Percentiles rank a stretch among this genome's conserved stretches.
These are phyloP conservation scores for Trametes cubensis DNA, from an alignment of 768 basidiomycete genomes.

Conservation along the genomic window DNA sequence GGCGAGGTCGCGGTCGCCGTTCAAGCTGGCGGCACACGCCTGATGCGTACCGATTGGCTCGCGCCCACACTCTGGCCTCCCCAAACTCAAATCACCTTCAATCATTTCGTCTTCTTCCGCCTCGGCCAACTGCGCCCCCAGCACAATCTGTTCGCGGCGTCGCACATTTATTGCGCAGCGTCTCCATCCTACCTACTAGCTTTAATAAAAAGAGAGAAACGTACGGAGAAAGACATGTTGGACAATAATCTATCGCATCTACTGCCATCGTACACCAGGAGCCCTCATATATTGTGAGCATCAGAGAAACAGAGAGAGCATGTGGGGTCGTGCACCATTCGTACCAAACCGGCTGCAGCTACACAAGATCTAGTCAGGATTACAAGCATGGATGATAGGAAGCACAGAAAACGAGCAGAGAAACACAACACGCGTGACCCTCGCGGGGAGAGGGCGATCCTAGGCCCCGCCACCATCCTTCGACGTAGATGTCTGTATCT, in stretches of 20 bases:
- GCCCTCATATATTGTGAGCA: constrained; percentile 17
- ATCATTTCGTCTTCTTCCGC: too few relatives aligned
- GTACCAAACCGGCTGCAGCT: constrained; percentile 19
- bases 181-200: constrained; percentile 6
- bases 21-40: constrained; percentile 3
- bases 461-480: constrained; percentile 30
- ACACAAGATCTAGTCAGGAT: constrained; percentile 29
- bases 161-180: constrained; percentile 11
- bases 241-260: constrained; percentile 32
- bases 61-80: neutral
- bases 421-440: constrained; percentile 27
- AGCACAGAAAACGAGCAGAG: constrained; percentile 41
- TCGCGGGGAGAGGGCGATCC: constrained; percentile 26
- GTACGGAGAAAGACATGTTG: constrained; percentile 14
- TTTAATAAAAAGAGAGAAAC: neutral
- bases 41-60: constrained; percentile 9
- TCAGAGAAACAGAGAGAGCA: constrained; percentile 8
- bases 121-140: too few relatives aligned
- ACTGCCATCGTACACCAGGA: constrained; percentile 29
- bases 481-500: constrained; percentile 42
- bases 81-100: neutral
- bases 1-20: constrained; percentile 18
- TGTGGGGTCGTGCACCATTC: constrained; percentile 15
- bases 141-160: neutral
- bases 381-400: constrained; percentile 28